These are phyloP conservation scores for Zostera marina DNA, from an alignment of 116 monocot genomes.

Conservation along the genomic window DNA sequence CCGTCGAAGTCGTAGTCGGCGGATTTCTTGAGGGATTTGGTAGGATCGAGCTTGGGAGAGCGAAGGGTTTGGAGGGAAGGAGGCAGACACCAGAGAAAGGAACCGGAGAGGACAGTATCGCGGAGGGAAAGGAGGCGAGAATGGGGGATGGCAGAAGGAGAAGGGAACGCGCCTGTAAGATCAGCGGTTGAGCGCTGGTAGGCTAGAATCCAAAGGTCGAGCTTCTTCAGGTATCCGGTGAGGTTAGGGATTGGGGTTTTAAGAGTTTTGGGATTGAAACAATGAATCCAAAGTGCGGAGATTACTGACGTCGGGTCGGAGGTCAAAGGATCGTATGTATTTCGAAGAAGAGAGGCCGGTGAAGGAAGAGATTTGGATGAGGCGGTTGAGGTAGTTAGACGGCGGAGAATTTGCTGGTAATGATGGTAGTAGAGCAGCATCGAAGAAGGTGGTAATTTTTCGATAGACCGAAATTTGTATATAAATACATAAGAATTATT, in stretches of 20 bases:
- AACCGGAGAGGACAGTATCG: constrained; percentile 8
- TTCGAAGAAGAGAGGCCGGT: neutral
- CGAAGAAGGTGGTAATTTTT: neutral
- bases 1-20: constrained; percentile 8
- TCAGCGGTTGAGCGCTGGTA: constrained; percentile 53
- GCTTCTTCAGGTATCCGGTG: constrained; percentile 39
- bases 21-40: constrained; percentile 21
- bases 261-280: constrained; percentile 1
- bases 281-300: constrained; percentile 43
- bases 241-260: constrained; percentile 25
- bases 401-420: constrained; percentile 5
- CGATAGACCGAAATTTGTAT: neutral
- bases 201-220: constrained; percentile 53
- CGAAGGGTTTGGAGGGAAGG: constrained; percentile 26
- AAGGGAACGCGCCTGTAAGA: constrained; percentile 32
- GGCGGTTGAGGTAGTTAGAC: constrained; percentile 1
- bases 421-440: neutral
- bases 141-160: constrained; percentile 26
- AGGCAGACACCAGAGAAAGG: constrained; percentile 20
- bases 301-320: constrained; percentile 32
- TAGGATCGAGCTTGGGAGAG: constrained; percentile 10
- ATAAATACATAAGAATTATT: no score
- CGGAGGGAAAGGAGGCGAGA: constrained; percentile 29
- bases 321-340: constrained; percentile 15
- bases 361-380: neutral